phyloP scores from a whole-genome alignment of 2,329 filamentous ascomycete species.

The Verticillium albo-atrum region DNA sequence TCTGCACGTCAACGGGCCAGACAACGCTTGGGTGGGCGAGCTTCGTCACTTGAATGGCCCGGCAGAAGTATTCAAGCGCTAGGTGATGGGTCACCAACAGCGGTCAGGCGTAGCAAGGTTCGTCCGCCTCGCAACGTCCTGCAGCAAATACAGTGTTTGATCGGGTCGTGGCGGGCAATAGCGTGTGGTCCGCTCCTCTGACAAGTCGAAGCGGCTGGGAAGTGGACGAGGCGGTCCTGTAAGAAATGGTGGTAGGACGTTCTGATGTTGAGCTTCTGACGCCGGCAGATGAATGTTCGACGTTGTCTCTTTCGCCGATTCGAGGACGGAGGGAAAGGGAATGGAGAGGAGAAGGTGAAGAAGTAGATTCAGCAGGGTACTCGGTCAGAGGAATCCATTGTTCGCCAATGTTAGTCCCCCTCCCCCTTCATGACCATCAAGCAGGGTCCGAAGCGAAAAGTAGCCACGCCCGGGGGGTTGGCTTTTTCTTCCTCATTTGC shows the following conservation, averaged over 20 bases:
- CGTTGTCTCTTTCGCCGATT: too few relatives aligned
- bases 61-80: background rate
- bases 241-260: background rate
- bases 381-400: background rate
- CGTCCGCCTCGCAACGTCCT: background rate
- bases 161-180: background rate
- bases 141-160: background rate
- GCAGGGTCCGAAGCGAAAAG: background rate
- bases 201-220: background rate
- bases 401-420: background rate
- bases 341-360: background rate
- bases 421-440: background rate
- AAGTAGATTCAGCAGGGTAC: background rate
- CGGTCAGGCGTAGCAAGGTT: background rate
- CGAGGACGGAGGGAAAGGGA: background rate
- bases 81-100: background rate
- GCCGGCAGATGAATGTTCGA: background rate
- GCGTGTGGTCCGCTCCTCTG: background rate
- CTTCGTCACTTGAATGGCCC: slow-evolving; percentile 1
- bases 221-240: background rate
- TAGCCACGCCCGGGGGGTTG: background rate
- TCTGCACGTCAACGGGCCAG: slow-evolving; percentile 1
- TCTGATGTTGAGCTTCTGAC: background rate
- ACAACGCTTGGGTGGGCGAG: background rate
- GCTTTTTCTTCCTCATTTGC: background rate